Conservation (phyloP, 371 early-diverging fungal species). For the Rhizopus arrhizus region DNA sequence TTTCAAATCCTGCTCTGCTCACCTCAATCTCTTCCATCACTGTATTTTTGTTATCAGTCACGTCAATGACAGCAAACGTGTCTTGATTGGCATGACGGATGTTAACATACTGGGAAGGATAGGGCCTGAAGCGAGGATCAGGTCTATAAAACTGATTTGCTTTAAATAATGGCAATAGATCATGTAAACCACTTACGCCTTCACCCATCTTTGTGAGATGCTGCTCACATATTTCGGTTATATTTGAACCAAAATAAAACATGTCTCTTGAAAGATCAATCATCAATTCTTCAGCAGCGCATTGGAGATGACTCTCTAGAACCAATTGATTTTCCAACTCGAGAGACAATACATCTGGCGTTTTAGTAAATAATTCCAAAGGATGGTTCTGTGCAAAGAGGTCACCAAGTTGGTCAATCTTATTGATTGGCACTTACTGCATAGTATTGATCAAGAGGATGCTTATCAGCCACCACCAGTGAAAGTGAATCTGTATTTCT, state of each 20-base stretch:
- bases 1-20: conserved; percentile 55
- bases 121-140: conserved; percentile 44
- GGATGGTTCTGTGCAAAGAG: conserved; percentile 39
- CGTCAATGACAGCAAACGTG: conserved; percentile 56
- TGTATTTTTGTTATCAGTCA: conserved; percentile 37
- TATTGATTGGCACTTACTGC: conserved; percentile 23
- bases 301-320: conserved; percentile 63
- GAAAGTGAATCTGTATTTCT: conserved; percentile 62
- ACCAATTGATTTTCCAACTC: conserved; percentile 46
- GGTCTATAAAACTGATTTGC: conserved; percentile 46
- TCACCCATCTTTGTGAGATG: conserved; percentile 32
- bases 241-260: conserved; percentile 41
- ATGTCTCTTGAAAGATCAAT: conserved; percentile 39
- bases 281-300: conserved; percentile 63
- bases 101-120: conserved; percentile 50
- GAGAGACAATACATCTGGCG: conserved; percentile 35
- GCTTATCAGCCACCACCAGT: conserved; percentile 51
- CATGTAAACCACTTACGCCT: conserved; percentile 14
- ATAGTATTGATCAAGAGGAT: conserved; percentile 63
- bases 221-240: conserved; percentile 29
- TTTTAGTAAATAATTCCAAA: conserved; percentile 45
- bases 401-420: background rate
- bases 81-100: conserved; percentile 56
- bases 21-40: conserved; percentile 63
- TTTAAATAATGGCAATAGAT: background rate